phyloP scores from a whole-genome alignment of 2,329 filamentous ascomycete genomes.

The Tetracladium maxilliforme region DNA sequence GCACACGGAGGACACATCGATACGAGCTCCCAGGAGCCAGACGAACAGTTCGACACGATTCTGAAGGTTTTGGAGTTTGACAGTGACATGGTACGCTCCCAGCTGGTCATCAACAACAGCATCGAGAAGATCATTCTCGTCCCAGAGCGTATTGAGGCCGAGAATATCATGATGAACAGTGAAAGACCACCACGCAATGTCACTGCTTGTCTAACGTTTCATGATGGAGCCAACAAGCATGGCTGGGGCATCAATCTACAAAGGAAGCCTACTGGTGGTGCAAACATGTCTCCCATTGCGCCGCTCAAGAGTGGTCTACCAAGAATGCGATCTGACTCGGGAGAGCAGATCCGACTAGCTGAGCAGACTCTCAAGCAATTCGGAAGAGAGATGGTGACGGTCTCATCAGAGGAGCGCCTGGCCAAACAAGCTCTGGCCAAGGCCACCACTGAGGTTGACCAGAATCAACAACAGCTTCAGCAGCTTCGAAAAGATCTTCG shows the following conservation, averaged over 20 bases:
- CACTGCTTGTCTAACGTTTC: slow-evolving; percentile 53
- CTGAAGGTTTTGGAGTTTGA: slow-evolving; percentile 72
- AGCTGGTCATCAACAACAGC: slow-evolving; percentile 66
- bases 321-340: too few relatives aligned
- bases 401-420: too few relatives aligned
- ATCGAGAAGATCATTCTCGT: slow-evolving; percentile 82
- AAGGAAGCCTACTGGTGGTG: slow-evolving; percentile 23
- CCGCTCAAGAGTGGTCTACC: too few relatives aligned
- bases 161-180: slow-evolving; percentile 51
- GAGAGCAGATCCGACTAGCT: too few relatives aligned
- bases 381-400: too few relatives aligned
- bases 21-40: slow-evolving; percentile 57
- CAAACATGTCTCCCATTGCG: slow-evolving; percentile 28
- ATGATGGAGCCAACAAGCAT: slow-evolving; percentile 42
- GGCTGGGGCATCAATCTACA: slow-evolving; percentile 32
- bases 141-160: slow-evolving; percentile 48
- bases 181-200: slow-evolving; percentile 50
- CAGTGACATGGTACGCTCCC: slow-evolving; percentile 60
- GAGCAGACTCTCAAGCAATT: too few relatives aligned
- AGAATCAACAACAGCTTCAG: too few relatives aligned
- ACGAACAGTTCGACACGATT: slow-evolving; percentile 58
- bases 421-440: too few relatives aligned
- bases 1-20: slow-evolving; percentile 39
- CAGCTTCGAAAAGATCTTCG: too few relatives aligned
- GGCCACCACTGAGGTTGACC: too few relatives aligned